These are phyloP conservation scores for Nicotiana otophora DNA, from an alignment of 257 asterid genomes.

Conservation along the genomic window DNA sequence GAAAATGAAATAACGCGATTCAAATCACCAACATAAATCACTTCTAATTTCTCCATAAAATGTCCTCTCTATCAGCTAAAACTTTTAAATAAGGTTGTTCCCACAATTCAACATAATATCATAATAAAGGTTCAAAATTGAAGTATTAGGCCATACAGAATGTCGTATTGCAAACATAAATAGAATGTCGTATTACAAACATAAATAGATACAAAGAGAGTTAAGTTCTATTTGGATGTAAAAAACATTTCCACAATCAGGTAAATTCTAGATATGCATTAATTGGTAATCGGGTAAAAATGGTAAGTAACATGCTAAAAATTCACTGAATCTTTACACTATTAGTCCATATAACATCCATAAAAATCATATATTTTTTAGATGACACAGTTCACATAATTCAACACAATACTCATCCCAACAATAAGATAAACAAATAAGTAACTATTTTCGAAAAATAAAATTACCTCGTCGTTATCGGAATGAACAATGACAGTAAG, in stretches of 20 bases:
- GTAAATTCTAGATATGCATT: neutral
- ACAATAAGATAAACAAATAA: neutral
- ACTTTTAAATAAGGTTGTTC: neutral
- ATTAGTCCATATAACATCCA: neutral
- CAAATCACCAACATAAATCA: neutral
- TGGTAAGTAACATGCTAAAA: neutral
- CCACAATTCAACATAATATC: neutral
- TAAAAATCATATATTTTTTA: neutral
- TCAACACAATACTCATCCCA: neutral
- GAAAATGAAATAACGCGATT: neutral
- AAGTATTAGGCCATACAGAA: neutral
- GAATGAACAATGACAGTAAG: constrained; percentile 53
- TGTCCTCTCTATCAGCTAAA: neutral
- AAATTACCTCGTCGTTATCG: constrained; percentile 55
- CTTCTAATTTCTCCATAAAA: neutral
- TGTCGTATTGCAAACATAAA: neutral
- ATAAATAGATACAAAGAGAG: neutral
- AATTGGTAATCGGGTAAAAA: neutral
- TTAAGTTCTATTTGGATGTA: neutral
- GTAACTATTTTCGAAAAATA: neutral
- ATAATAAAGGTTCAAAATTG: neutral
- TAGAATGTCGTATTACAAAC: neutral
- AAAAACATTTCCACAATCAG: neutral
- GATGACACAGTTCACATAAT: neutral
- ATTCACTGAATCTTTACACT: neutral